phyloP scores from a whole-genome alignment of 305 asterid species.

The Fraxinus greggii region DNA sequence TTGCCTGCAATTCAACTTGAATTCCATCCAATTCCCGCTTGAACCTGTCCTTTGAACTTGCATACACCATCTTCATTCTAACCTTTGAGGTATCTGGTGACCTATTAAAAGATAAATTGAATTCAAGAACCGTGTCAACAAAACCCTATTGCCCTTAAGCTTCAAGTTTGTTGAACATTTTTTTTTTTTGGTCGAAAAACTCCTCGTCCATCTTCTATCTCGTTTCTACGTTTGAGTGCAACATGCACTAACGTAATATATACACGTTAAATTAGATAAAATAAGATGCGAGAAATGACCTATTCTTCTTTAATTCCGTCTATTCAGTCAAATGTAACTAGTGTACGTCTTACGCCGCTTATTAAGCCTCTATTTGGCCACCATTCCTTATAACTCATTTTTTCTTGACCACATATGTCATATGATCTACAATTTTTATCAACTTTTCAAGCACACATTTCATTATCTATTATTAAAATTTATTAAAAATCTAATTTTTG shows the following conservation, averaged over 20 bases:
- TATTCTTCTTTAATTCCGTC: not conserved
- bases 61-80: slow-evolving; percentile 68
- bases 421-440: too few relatives aligned
- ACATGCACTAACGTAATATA: not conserved
- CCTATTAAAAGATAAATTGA: slow-evolving; percentile 26
- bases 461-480: too few relatives aligned
- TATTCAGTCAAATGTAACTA: not conserved
- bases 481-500: too few relatives aligned
- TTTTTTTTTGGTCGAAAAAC: too few relatives aligned
- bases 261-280: too few relatives aligned
- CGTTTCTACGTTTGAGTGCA: not conserved
- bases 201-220: not conserved
- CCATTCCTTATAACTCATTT: not conserved
- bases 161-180: not conserved
- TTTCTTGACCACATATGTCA: not conserved
- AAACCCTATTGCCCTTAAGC: not conserved
- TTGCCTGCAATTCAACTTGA: slow-evolving; percentile 60
- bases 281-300: not conserved
- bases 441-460: too few relatives aligned
- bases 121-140: not conserved
- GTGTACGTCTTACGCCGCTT: not conserved
- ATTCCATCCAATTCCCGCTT: slow-evolving; percentile 65
- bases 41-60: slow-evolving; percentile 63
- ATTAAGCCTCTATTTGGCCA: not conserved
- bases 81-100: slow-evolving; percentile 54